These are phyloP conservation scores for Aechmea fasciata DNA, from an alignment of 176 grass and related monocot species.

Conservation along the genomic window DNA sequence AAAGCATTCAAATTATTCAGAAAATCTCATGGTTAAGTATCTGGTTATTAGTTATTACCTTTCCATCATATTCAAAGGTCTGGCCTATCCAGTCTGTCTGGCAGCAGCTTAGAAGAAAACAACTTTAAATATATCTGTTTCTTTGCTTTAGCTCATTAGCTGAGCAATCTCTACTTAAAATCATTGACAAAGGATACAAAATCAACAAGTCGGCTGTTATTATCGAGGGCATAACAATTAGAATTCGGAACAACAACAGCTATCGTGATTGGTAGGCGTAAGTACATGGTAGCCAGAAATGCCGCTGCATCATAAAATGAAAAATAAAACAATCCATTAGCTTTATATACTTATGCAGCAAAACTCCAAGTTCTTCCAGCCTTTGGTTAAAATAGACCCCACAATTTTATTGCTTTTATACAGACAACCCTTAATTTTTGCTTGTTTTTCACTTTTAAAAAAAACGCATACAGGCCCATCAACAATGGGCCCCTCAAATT, in stretches of 20 bases:
- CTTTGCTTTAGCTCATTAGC: not conserved
- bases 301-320: constrained; percentile 24
- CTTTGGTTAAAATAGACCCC: too few relatives aligned
- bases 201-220: constrained; percentile 74
- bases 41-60: constrained; percentile 45
- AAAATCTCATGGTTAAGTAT: constrained; percentile 19
- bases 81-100: constrained; percentile 60
- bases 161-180: not conserved
- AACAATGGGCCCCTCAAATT: too few relatives aligned
- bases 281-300: constrained; percentile 21
- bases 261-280: constrained; percentile 14
- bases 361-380: too few relatives aligned
- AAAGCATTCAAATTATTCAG: not conserved
- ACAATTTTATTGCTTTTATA: too few relatives aligned
- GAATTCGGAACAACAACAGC: constrained; percentile 52
- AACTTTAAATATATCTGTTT: constrained; percentile 22
- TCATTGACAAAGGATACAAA: constrained; percentile 70
- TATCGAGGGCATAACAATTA: constrained; percentile 72
- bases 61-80: constrained; percentile 54
- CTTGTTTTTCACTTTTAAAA: too few relatives aligned
- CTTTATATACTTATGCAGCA: too few relatives aligned
- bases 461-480: too few relatives aligned
- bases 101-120: constrained; percentile 41
- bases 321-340: constrained; percentile 8
- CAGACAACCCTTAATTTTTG: too few relatives aligned